These are phyloP conservation scores for Aspergillus sp. DNA, from an alignment of 2,329 filamentous ascomycete species.

Conservation along the genomic window DNA sequence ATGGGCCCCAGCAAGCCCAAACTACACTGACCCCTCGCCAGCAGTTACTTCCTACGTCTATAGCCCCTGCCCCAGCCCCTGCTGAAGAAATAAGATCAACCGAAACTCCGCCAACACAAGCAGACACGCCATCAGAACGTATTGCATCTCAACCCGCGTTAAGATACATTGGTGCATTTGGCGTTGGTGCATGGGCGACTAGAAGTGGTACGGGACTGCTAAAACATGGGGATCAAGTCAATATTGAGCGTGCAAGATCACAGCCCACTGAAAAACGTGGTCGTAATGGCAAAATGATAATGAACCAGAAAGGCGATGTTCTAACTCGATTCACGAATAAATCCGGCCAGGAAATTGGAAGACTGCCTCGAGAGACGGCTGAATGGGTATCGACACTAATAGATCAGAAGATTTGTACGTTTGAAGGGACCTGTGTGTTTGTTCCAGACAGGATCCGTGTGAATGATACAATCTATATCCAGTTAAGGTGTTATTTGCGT, in stretches of 20 bases:
- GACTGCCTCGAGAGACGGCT: conserved; percentile 79
- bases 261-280: conserved; percentile 51
- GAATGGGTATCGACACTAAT: conserved; percentile 89
- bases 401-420: conserved; percentile 82
- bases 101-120: conserved; percentile 2
- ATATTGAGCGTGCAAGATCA: conserved; percentile 79
- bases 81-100: neutral
- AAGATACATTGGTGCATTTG: conserved; percentile 87
- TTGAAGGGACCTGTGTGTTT: conserved; percentile 85
- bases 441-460: conserved; percentile 79
- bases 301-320: conserved; percentile 69
- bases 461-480: conserved; percentile 91
- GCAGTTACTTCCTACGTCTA: conserved; percentile 4
- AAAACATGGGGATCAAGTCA: conserved; percentile 75
- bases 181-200: conserved; percentile 87
- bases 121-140: conserved; percentile 3
- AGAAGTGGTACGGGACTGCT: conserved; percentile 72
- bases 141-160: conserved; percentile 40
- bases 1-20: conserved; percentile 6
- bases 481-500: conserved; percentile 73
- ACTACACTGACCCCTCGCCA: conserved; percentile 7
- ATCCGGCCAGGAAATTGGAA: conserved; percentile 75
- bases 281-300: conserved; percentile 41
- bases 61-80: neutral
- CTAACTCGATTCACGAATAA: conserved; percentile 86